These are phyloP conservation scores for Escallonia rubra DNA, from an alignment of 129 eudicot species.

Conservation along the genomic window DNA sequence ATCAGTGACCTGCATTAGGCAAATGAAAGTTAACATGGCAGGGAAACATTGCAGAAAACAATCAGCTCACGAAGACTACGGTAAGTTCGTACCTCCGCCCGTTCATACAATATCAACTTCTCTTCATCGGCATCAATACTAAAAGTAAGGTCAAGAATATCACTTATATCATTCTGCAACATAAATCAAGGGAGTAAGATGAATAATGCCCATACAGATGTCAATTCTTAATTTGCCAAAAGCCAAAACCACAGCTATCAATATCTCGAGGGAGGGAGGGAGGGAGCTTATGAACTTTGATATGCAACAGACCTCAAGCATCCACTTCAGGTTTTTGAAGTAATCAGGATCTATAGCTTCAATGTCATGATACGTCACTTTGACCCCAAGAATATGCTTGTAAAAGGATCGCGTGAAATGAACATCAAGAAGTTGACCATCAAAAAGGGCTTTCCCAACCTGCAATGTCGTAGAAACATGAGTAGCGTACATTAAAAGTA, in stretches of 20 bases:
- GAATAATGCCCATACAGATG: background rate
- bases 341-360: slow-evolving; percentile 98
- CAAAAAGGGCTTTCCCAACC: slow-evolving; percentile 97
- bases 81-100: slow-evolving; percentile 50
- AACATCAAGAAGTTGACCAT: slow-evolving; percentile 95
- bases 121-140: slow-evolving; percentile 99
- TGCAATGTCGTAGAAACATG: slow-evolving; percentile 15
- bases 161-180: slow-evolving; percentile 93
- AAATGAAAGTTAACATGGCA: background rate
- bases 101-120: slow-evolving; percentile 80
- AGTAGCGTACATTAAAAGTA: slow-evolving; percentile 8
- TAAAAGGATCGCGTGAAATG: slow-evolving; percentile 97
- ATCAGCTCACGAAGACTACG: background rate
- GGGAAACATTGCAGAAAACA: background rate
- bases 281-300: background rate
- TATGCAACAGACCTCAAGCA: slow-evolving; percentile 76
- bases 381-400: slow-evolving; percentile 95
- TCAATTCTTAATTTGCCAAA: background rate
- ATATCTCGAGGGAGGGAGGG: background rate
- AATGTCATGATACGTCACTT: slow-evolving; percentile 98
- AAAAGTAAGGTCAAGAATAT: slow-evolving; percentile 77
- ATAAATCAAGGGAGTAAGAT: background rate
- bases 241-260: background rate
- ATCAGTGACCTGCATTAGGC: slow-evolving; percentile 71
- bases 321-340: slow-evolving; percentile 94